A percentile compares a stretch with the other conserved stretches of the same genome.
Conservation (phyloP, 257 asterid species). For the Eucommia ulmoides region DNA sequence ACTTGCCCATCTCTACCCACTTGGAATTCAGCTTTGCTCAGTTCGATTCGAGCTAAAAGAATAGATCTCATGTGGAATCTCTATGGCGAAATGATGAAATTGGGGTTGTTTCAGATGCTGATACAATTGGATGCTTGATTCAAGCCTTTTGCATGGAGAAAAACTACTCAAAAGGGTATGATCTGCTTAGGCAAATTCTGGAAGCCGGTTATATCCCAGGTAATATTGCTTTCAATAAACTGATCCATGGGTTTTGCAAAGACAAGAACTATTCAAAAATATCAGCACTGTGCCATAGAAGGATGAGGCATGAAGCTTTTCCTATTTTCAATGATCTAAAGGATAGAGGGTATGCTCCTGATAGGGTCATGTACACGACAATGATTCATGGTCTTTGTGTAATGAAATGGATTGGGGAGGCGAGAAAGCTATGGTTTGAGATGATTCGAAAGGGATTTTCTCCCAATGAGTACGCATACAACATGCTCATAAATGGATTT, state of each 20-base stretch:
- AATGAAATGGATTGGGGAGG: constrained; percentile 39
- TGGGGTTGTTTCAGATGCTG: constrained; percentile 33
- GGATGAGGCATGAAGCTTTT: constrained; percentile 36
- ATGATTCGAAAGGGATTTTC: constrained; percentile 43
- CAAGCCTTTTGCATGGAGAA: constrained; percentile 49
- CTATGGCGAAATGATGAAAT: constrained; percentile 32
- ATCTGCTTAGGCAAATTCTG: constrained; percentile 46
- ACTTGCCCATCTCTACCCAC: constrained; percentile 24
- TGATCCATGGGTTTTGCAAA: constrained; percentile 35
- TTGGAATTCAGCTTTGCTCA: constrained; percentile 45
- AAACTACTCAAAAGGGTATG: constrained; percentile 31
- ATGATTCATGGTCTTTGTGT: constrained; percentile 49
- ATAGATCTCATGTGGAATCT: constrained; percentile 44
- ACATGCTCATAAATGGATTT: constrained; percentile 39
- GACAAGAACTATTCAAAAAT: constrained; percentile 30
- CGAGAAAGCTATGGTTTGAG: constrained; percentile 54
- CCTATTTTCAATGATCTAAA: constrained; percentile 51
- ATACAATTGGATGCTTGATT: constrained; percentile 42
- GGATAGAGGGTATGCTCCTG: constrained; percentile 58
- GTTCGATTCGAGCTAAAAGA: constrained; percentile 24
- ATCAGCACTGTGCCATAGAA: constrained; percentile 49
- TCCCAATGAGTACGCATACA: constrained; percentile 48
- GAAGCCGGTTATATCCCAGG: constrained; percentile 39
- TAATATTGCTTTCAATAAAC: constrained; percentile 22
- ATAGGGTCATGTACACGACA: constrained; percentile 56